phyloP scores from a whole-genome alignment of 2,329 filamentous ascomycete species.

The Hyphodiscus sp. region DNA sequence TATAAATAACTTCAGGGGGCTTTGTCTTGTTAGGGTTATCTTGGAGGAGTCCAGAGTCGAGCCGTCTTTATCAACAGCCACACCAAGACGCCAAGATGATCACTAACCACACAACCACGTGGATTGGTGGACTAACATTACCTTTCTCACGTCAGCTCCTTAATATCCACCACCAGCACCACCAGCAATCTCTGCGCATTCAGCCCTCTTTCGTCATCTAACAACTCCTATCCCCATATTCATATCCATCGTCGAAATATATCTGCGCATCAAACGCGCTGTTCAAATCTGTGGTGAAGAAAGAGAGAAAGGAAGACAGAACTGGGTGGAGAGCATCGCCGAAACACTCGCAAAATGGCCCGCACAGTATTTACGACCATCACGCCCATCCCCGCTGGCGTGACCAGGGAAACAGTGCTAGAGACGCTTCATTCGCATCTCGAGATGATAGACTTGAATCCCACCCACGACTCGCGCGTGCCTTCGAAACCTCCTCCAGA shows the following conservation, averaged over 20 bases:
- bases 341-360: background rate
- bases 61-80: background rate
- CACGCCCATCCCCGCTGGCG: constrained; percentile 64
- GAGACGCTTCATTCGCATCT: constrained; percentile 70
- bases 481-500: constrained; percentile 60
- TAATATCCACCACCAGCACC: too few relatives aligned
- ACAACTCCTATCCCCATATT: background rate
- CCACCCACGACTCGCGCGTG: constrained; percentile 67
- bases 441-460: constrained; percentile 85
- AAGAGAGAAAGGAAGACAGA: too few relatives aligned
- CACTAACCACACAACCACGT: background rate
- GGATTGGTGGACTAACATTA: background rate
- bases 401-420: constrained; percentile 63
- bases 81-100: background rate
- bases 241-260: background rate
- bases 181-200: background rate
- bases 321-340: background rate
- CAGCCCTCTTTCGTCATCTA: background rate
- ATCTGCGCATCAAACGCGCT: background rate
- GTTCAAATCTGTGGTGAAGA: background rate
- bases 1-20: too few relatives aligned
- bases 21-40: too few relatives aligned
- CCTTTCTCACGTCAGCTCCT: background rate
- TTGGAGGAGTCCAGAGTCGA: too few relatives aligned
- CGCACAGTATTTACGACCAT: constrained; percentile 66